A percentile compares a stretch with the other conserved stretches of the same genome.
Evolutionary conservation across 1,139 yeast species (phyloP).

Genomic region (Entelexis paramagnoliae): DNA sequence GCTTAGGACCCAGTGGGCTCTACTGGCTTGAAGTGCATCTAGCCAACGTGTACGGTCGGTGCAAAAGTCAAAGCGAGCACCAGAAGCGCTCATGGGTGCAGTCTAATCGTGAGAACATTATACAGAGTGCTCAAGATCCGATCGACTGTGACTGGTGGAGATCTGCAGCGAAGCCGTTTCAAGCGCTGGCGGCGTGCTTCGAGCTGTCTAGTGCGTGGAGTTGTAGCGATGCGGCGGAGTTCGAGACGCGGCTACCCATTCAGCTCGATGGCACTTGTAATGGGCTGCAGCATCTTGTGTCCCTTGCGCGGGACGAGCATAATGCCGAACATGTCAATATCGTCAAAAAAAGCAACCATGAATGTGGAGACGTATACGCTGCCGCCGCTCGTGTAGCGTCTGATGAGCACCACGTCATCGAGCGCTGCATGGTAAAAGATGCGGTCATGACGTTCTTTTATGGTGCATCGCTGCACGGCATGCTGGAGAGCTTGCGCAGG

Average conservation of each 20-base stretch:
- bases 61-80: conserved; percentile 43
- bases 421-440: conserved; percentile 78
- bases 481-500: conserved; percentile 37
- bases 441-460: conserved; percentile 96
- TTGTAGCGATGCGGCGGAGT: conserved; percentile 44
- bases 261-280: conserved; percentile 72
- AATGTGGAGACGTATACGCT: conserved; percentile 49
- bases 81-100: conserved; percentile 47
- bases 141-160: conserved; percentile 45
- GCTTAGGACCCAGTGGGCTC: conserved; percentile 47
- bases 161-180: conserved; percentile 60
- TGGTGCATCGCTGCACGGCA: conserved; percentile 43
- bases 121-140: conserved; percentile 46
- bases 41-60: conserved; percentile 57
- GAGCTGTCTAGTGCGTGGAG: conserved; percentile 48
- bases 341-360: conserved; percentile 42
- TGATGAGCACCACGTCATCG: conserved; percentile 39
- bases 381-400: conserved; percentile 43
- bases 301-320: conserved; percentile 58
- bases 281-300: conserved; percentile 69
- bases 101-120: conserved; percentile 40
- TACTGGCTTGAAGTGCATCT: conserved; percentile 57
- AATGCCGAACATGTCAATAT: conserved; percentile 62
- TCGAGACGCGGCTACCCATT: conserved; percentile 48
- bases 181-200: conserved; percentile 51